phyloP scores from a whole-genome alignment of 768 basidiomycete species.

The Leccinum broughii region DNA sequence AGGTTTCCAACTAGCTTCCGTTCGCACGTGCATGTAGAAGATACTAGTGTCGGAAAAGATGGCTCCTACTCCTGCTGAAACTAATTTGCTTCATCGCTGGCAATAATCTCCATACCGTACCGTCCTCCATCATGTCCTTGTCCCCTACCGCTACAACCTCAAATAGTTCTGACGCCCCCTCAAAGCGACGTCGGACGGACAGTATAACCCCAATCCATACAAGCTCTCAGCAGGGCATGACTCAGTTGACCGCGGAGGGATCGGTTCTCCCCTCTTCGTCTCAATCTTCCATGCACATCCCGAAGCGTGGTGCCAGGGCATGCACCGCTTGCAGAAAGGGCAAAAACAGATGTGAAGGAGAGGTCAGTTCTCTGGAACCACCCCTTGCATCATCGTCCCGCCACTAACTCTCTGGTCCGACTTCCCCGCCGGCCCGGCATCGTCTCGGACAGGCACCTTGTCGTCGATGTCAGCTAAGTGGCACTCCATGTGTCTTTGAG shows the following conservation, averaged over 20 bases:
- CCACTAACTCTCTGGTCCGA: conserved; percentile 61
- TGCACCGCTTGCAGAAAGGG: conserved; percentile 89
- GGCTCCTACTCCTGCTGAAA: conserved; percentile 9
- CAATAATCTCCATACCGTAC: conserved; percentile 13
- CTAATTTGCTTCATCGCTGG: conserved; percentile 15
- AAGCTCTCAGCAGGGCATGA: conserved; percentile 24
- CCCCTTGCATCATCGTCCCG: conserved; percentile 43
- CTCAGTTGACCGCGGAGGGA: conserved; percentile 39
- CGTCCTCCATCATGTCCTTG: conserved; percentile 54
- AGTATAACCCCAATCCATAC: conserved; percentile 22
- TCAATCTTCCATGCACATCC: conserved; percentile 60
- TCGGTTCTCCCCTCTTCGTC: conserved; percentile 26
- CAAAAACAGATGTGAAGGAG: conserved; percentile 92
- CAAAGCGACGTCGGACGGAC: conserved; percentile 59
- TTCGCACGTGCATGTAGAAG: conserved; percentile 16
- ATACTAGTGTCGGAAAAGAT: conserved; percentile 15
- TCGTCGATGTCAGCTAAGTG: conserved; percentile 83
- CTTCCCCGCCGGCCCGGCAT: conserved; percentile 72
- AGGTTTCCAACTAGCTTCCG: not conserved
- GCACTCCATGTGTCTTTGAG: conserved; percentile 81
- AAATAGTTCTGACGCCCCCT: conserved; percentile 53
- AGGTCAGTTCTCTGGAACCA: conserved; percentile 51
- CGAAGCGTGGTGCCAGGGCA: conserved; percentile 86
- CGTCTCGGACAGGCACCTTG: conserved; percentile 72
- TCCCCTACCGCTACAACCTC: conserved; percentile 60